Percentiles rank a stretch among this genome's conserved stretches.
Evolutionary conservation across 2,329 filamentous ascomycete species (phyloP).

Genomic region (Cryphonectria radicalis): DNA sequence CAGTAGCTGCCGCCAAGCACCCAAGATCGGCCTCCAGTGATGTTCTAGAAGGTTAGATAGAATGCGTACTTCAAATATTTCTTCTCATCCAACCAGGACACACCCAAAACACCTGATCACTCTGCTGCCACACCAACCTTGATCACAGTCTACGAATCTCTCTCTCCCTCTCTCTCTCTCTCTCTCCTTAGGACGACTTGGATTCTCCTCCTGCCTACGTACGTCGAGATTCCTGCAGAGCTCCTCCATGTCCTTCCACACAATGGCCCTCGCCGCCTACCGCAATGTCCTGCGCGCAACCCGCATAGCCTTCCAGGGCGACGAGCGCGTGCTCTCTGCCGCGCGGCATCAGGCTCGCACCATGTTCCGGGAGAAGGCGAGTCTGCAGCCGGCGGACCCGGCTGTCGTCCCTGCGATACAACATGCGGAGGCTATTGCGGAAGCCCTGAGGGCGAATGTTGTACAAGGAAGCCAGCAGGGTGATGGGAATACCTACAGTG

Average conservation of each 20-base stretch:
- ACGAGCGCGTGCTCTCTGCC: constrained; percentile 68
- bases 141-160: not conserved
- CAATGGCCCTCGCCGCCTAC: constrained; percentile 77
- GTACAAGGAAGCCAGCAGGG: constrained; percentile 74
- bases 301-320: constrained; percentile 81
- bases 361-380: constrained; percentile 71
- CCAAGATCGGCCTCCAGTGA: constrained; percentile 9
- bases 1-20: not conserved
- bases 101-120: not conserved
- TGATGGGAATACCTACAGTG: constrained; percentile 60
- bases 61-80: not conserved
- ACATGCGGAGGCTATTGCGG: constrained; percentile 82
- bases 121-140: not conserved
- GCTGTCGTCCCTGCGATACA: constrained; percentile 68
- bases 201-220: not conserved
- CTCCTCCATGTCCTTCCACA: constrained; percentile 1
- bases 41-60: constrained; percentile 17
- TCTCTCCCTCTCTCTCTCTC: not conserved
- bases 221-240: not conserved
- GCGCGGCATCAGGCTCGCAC: constrained; percentile 74
- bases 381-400: constrained; percentile 60
- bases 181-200: not conserved
- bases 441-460: constrained; percentile 79
- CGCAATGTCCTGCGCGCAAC: constrained; percentile 80
- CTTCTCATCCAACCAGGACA: not conserved